phyloP scores from a whole-genome alignment of 2,329 filamentous ascomycete species.

The Sclerotinia trifoliorum region DNA sequence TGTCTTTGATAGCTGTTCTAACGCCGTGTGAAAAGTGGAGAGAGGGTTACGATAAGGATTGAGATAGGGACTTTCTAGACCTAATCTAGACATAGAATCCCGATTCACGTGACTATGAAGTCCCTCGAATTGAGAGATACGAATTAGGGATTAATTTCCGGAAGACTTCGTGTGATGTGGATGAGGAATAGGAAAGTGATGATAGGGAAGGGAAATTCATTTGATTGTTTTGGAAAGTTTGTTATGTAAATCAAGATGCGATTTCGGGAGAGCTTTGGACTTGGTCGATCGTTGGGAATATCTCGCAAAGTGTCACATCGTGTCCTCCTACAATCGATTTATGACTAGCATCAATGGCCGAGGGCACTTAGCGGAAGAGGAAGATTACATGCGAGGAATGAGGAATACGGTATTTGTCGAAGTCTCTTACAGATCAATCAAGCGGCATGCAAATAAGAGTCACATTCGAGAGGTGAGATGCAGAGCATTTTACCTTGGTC shows the following conservation, averaged over 20 bases:
- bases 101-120: background rate
- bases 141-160: conserved; percentile 18
- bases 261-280: background rate
- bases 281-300: conserved; percentile 1
- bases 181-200: background rate
- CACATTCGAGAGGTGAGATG: background rate
- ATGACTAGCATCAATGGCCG: background rate
- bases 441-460: background rate
- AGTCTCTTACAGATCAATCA: background rate
- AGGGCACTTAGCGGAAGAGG: background rate
- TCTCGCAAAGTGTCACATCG: background rate
- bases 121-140: background rate
- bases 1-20: conserved; percentile 5
- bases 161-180: background rate
- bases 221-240: background rate
- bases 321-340: background rate
- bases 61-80: conserved; percentile 5
- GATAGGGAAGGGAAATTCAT: background rate
- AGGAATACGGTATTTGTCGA: background rate
- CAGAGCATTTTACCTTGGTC: background rate
- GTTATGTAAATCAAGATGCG: background rate
- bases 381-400: background rate
- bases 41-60: background rate
- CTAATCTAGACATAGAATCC: conserved; percentile 9
- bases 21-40: background rate